Percentiles rank a stretch among this genome's conserved stretches.
These are phyloP conservation scores for Leptographium radiaticola DNA, from an alignment of 2,329 filamentous ascomycete species.

Conservation along the genomic window DNA sequence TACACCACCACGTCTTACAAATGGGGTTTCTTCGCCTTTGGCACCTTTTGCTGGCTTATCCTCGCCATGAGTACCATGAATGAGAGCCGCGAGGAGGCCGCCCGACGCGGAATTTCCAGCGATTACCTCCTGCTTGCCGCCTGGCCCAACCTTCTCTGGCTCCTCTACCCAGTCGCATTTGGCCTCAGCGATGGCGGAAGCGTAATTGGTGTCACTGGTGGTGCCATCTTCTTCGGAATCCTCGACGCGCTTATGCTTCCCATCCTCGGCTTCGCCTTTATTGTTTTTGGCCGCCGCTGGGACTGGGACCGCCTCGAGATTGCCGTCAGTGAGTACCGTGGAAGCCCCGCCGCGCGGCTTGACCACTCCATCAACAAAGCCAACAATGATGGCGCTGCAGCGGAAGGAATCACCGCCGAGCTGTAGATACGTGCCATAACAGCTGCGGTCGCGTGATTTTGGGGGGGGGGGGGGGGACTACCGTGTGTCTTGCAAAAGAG, in stretches of 20 bases:
- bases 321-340: not conserved
- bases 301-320: not conserved
- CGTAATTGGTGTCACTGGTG: conserved; percentile 29
- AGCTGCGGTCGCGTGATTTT: no score
- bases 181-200: conserved; percentile 40
- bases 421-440: no score
- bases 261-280: not conserved
- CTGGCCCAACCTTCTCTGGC: conserved; percentile 38
- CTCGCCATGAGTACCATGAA: conserved; percentile 34
- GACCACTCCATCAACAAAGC: no score
- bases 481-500: no score
- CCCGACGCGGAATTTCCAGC: conserved; percentile 26
- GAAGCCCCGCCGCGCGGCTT: not conserved
- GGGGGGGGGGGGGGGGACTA: no score
- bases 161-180: conserved; percentile 41
- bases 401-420: no score
- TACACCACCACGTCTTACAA: conserved; percentile 37
- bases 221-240: conserved; percentile 39
- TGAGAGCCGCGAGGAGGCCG: conserved; percentile 22
- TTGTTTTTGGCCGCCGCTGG: not conserved
- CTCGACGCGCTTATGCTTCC: conserved; percentile 23
- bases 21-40: conserved; percentile 45
- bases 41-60: conserved; percentile 31
- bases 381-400: no score
- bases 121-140: conserved; percentile 32